Percentiles rank a stretch among this genome's conserved stretches.
These are phyloP conservation scores for Pugionium cornutum DNA, from an alignment of 345 rosid genomes.

Conservation along the genomic window DNA sequence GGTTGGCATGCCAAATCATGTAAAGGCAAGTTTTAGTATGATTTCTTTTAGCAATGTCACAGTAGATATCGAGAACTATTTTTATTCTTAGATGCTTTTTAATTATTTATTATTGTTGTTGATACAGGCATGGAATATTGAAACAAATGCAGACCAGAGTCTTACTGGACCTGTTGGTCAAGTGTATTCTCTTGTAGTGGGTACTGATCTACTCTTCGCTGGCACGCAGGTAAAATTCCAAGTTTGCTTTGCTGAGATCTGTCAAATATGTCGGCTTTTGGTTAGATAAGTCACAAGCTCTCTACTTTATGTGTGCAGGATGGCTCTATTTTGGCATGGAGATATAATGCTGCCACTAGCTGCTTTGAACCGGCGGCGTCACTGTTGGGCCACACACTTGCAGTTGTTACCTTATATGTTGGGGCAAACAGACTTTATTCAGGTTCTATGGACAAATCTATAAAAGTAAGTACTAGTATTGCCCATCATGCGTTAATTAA, in stretches of 20 bases:
- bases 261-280: background rate
- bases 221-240: constrained; percentile 74
- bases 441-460: constrained; percentile 90
- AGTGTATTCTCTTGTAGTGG: constrained; percentile 87
- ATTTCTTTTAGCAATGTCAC: background rate
- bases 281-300: background rate
- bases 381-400: constrained; percentile 61
- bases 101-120: constrained; percentile 6
- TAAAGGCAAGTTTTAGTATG: constrained; percentile 58
- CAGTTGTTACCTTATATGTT: constrained; percentile 86
- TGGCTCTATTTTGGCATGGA: constrained; percentile 86
- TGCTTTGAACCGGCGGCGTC: constrained; percentile 88
- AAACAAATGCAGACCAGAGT: constrained; percentile 66
- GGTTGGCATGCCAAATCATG: constrained; percentile 80
- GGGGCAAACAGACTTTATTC: constrained; percentile 94
- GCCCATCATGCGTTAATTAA: background rate
- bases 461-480: constrained; percentile 54
- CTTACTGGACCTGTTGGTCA: constrained; percentile 95
- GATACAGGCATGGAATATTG: constrained; percentile 61
- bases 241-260: constrained; percentile 3
- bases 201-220: constrained; percentile 79
- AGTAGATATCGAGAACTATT: background rate
- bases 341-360: constrained; percentile 62
- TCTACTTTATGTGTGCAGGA: constrained; percentile 52
- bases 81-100: constrained; percentile 5